Base-by-base conservation (phyloP, 768 basidiomycete genomes). In the Lyophyllum decastes region DNA sequence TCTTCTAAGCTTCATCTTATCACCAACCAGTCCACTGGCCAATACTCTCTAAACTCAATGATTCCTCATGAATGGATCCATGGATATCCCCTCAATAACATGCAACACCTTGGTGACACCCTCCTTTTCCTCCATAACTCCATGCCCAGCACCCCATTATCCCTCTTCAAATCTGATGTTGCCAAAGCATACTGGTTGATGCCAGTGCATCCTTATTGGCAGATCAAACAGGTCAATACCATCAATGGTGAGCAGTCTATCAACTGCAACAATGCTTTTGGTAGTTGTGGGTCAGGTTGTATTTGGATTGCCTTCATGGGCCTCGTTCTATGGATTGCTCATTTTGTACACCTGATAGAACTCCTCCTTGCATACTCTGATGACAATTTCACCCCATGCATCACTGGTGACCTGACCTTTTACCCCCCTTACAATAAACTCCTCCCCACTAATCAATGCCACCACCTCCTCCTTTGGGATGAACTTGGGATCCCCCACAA, bases 191-290 rank as follows among this genome's bases (percentile, higher is more conserved):
- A 78, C 27, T 60, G 70, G 0, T 64, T 69, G 0, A 50, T 77
- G 7, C 79, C 77, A 0, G 64, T 78, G 59, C 72, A 78, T 45
- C 74, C 70, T 0, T 43, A 62, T 0, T 80, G 77, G 78, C 76
- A 81, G 46, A 54, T 80, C 1, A 73, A 73, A 16, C 78, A 80
- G 38, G 52, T 77, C 0, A 63, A 72, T 4, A 61, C 51, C 0
- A 52, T 78, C 16, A 61, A 70, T 7, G 67, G 65, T 0, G 1
- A 19, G 0, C 30, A 33, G 0, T 58, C 71, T 51, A 55, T 76
- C 0, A 70, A 76, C 21, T 30, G 60, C 0, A 25, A 48, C 7
- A 68, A 68, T 21, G 49, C 57, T 9, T 76, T 77, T 49, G 70
- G 75, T 0, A 58, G 61, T 1, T 10, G 44, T 0, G 67, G 55